Conservation (phyloP, 371 early-diverging fungal genomes). For the Blakeslea trispora region DNA sequence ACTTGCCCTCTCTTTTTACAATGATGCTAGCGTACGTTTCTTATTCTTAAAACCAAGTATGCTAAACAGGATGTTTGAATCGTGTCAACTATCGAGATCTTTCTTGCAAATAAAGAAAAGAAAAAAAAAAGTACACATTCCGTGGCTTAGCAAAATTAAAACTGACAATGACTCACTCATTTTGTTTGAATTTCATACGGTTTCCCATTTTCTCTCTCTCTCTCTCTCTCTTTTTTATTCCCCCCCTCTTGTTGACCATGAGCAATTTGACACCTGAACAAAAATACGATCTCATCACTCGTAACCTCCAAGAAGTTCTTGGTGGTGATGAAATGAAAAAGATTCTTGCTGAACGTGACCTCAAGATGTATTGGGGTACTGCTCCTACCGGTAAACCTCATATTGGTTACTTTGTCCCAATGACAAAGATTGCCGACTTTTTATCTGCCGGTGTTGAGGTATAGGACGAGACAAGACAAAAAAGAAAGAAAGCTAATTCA, state of each 20-base stretch:
- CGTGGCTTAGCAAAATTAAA: too few relatives aligned
- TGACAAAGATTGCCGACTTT: conserved; percentile 99
- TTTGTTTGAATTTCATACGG: too few relatives aligned
- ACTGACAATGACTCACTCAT: too few relatives aligned
- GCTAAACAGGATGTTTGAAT: too few relatives aligned
- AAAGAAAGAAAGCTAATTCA: neutral
- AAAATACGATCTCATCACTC: conserved; percentile 88
- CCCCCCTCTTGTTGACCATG: neutral
- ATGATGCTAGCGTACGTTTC: too few relatives aligned
- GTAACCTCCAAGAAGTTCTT: conserved; percentile 97
- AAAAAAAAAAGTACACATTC: too few relatives aligned
- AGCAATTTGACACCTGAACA: conserved; percentile 64
- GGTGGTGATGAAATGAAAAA: conserved; percentile 89
- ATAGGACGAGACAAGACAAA: conserved; percentile 5
- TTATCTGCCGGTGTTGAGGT: conserved; percentile 84
- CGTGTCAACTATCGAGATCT: too few relatives aligned
- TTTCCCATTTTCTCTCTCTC: too few relatives aligned
- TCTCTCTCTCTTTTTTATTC: too few relatives aligned
- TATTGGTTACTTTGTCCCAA: conserved; percentile 98
- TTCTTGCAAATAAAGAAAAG: too few relatives aligned
- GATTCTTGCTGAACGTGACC: conserved; percentile 86
- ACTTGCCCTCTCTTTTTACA: too few relatives aligned
- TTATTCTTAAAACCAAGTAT: too few relatives aligned
- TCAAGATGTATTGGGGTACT: conserved; percentile 99
- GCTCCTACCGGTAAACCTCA: conserved; percentile 99